Evolutionary conservation across 2,329 filamentous ascomycete species (phyloP), one percentile per base, ranked within the genome.

Genomic region (Gnomoniopsis smithogilvyi): DNA sequence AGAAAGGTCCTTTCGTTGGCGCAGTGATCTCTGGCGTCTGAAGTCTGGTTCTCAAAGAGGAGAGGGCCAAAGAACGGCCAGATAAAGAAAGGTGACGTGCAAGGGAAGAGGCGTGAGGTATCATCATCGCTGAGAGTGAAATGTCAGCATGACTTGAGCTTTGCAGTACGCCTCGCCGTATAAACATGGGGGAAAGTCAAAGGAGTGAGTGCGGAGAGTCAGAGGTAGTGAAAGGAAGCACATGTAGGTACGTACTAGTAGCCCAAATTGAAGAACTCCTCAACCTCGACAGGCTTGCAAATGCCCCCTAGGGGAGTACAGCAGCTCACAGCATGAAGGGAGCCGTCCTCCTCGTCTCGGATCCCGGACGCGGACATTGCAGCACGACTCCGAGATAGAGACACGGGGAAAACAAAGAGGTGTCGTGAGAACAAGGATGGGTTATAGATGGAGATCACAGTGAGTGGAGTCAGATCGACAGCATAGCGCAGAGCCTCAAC

Each of bases 1-100:
- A 98, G 87, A 70, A 97, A 97, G 0, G 85, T 92, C 72, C 90
- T 77, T 73, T 93, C 90, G 63, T 92, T 92, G 51, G 90, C 90
- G 69, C 89, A 90, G 72, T 92, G 89, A 65, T 93, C 90, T 54
- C 90, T 78, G 56, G 89, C 89, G 70, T 92, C 90, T 56, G 87
- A 90, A 62, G 82, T 82, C 63, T 87, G 83, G 65, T 93, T 93
- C 64, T 89, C 84, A 71, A 93, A 91, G 12, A 93, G 76, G 45
- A 93, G 72, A 0, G 88, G 82, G 0, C 86, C 88, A 43, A 90
- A 74, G 45, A 87, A 72, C 0, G 90, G 90, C 68, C 82, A 81
- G 14, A 83, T 74, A 67, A 76, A 79, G 69, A 91, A 90, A 2
- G 80, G 69, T 19, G 68, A 67, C 3, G 45, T 45, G 21, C 30